Base-by-base conservation (phyloP, 2,329 filamentous ascomycete genomes). In the Thelonectria blattea region DNA sequence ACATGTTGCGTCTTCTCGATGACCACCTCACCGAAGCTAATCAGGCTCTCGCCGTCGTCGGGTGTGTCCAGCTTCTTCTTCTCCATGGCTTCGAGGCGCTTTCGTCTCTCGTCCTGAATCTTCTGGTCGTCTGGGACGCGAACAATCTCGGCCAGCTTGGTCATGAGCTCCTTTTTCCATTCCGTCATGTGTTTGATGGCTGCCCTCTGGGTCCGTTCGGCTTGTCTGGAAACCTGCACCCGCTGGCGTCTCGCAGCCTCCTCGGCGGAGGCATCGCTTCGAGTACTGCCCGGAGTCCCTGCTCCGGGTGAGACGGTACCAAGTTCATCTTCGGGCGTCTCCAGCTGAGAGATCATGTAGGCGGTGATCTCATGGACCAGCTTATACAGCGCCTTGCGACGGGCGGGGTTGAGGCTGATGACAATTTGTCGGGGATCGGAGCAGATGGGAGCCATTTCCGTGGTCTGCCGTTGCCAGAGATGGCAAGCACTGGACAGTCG, bases 101-200 rank as follows among this genome's bases (percentile, higher is more conserved):
- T 78, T 52, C 76, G 76, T 20, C 83, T 77, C 65, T 82, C 81
- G 14, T 77, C 79, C 45, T 78, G 67, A 50, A 83, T 80, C 69
- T 80, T 80, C 60, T 74, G 74, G 34, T 79, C 79, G 56, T 85
- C 82, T 11, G 81, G 75, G 3, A 80, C 77, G 12, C 84, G 79
- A 12, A 88, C 76, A 3, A 92, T 84, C 66, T 94, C 89, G 49
- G 87, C 88, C 1, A 96, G 80, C 46, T 89, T 85, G 17, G 82
- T 77, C n/a, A 93, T 80, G 1, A 94, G 88, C 32, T 86, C 83
- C 24, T 86, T 83, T 60, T 88, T 82, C 93, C 93, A 97, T n/a
- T 87, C 84, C 63, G 92, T 87, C 69, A 93, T 91, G 69, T 91
- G 85, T 45, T 82, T 78, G 12, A 95, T 74, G 1, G 90, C 86